Conservation (phyloP, 805 yeast species). For the Candida coquimbonensis region DNA sequence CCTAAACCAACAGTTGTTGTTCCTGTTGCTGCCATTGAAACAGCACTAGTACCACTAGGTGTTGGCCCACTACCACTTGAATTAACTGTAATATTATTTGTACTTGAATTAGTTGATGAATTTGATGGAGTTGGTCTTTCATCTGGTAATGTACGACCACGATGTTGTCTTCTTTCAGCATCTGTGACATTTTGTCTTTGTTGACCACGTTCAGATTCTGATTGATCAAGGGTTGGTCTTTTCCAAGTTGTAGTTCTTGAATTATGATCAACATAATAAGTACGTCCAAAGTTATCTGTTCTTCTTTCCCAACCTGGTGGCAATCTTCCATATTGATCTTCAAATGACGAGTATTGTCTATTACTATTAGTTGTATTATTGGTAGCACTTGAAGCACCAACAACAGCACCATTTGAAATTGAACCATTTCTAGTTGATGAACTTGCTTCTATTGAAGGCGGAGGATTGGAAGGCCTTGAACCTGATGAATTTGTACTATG, state of each 20-base stretch:
- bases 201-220: slow-evolving; percentile 56
- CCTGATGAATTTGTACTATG: slow-evolving; percentile 28
- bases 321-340: slow-evolving; percentile 91
- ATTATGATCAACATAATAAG: slow-evolving; percentile 96
- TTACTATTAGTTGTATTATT: neutral
- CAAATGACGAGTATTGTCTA: slow-evolving; percentile 85
- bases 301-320: slow-evolving; percentile 99
- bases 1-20: slow-evolving; percentile 95
- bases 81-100: slow-evolving; percentile 37
- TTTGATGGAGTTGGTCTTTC: slow-evolving; percentile 29
- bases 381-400: slow-evolving; percentile 7
- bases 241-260: slow-evolving; percentile 99
- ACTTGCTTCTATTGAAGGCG: neutral
- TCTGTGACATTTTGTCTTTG: slow-evolving; percentile 68
- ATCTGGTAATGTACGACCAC: slow-evolving; percentile 84
- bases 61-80: slow-evolving; percentile 39
- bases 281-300: slow-evolving; percentile 94
- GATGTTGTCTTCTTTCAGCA: slow-evolving; percentile 84
- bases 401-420: slow-evolving; percentile 11
- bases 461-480: slow-evolving; percentile 12
- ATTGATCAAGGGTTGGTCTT: slow-evolving; percentile 80
- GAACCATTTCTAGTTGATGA: slow-evolving; percentile 5
- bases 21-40: slow-evolving; percentile 61
- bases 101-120: slow-evolving; percentile 10
- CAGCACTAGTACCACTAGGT: slow-evolving; percentile 48